Conservation (phyloP, 257 asterid genomes). For the Capsicum baccatum region DNA sequence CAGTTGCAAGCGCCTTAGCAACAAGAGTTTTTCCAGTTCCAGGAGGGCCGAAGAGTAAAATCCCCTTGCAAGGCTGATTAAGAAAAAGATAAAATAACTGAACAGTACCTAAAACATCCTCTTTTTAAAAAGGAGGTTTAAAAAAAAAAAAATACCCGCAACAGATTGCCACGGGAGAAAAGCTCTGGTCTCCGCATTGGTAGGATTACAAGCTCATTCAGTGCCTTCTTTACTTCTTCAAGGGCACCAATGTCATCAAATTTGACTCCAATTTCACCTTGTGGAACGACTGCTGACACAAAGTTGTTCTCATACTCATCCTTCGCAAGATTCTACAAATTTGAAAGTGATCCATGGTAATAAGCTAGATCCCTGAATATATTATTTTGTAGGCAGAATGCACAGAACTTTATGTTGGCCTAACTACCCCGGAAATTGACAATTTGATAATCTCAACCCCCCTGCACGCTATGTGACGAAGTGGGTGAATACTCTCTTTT, state of each 20-base stretch:
- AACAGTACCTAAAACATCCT: slow-evolving; percentile 24
- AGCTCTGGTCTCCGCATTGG: slow-evolving; percentile 99
- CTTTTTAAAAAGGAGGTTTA: neutral
- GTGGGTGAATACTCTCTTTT: neutral
- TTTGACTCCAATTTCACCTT: slow-evolving; percentile 94
- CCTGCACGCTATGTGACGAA: neutral
- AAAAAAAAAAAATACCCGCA: slow-evolving; percentile 62
- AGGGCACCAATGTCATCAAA: slow-evolving; percentile 98
- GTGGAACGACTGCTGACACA: slow-evolving; percentile 94
- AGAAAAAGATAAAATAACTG: slow-evolving; percentile 24
- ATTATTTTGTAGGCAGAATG: neutral
- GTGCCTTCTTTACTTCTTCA: slow-evolving; percentile 89
- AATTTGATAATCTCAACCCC: slow-evolving; percentile 3
- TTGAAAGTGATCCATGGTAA: slow-evolving; percentile 29
- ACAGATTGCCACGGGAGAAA: slow-evolving; percentile 88
- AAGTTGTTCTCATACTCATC: slow-evolving; percentile 98
- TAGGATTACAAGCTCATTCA: slow-evolving; percentile 94
- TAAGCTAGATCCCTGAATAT: slow-evolving; percentile 10
- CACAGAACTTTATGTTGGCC: neutral
- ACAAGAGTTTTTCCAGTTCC: slow-evolving; percentile 99
- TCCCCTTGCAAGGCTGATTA: slow-evolving; percentile 98
- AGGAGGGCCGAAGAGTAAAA: slow-evolving; percentile 97
- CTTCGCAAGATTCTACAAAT: slow-evolving; percentile 85
- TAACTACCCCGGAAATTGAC: slow-evolving; percentile 1
- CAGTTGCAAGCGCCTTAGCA: slow-evolving; percentile 99